A percentile compares a stretch with the other conserved stretches of the same genome.
Evolutionary conservation across 768 basidiomycete species (phyloP).

Genomic region (Fomitopsis pulvina): DNA sequence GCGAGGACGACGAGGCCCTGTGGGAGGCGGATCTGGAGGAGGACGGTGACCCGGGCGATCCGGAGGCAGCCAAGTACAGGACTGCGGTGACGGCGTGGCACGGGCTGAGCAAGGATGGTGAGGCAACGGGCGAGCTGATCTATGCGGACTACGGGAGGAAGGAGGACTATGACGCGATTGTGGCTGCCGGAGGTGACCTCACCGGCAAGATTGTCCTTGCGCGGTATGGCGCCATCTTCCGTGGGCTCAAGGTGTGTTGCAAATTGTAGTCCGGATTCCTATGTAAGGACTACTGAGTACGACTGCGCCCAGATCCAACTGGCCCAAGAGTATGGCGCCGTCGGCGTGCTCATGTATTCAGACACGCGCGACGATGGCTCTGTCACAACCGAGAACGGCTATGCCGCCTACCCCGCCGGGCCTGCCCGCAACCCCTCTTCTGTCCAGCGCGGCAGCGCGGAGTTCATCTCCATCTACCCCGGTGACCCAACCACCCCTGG

Average conservation of each 20-base stretch:
- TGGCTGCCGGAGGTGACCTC: constrained; percentile 59
- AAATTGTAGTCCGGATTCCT: not conserved
- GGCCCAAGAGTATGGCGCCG: constrained; percentile 78
- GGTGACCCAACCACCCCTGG: constrained; percentile 85
- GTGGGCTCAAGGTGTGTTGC: constrained; percentile 73
- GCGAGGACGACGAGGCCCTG: constrained; percentile 45
- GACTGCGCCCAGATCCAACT: constrained; percentile 51
- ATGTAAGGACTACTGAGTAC: not conserved
- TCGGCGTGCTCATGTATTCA: constrained; percentile 73
- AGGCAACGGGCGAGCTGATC: constrained; percentile 62
- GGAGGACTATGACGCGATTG: constrained; percentile 65
- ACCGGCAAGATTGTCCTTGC: constrained; percentile 73
- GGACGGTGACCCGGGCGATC: constrained; percentile 66
- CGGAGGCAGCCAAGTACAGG: constrained; percentile 60
- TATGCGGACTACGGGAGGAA: constrained; percentile 80
- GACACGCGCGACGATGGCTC: constrained; percentile 84
- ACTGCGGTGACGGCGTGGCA: constrained; percentile 76
- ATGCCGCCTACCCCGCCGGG: constrained; percentile 71
- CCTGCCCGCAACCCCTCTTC: constrained; percentile 83
- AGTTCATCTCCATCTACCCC: constrained; percentile 51
- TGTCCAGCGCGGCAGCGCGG: constrained; percentile 85
- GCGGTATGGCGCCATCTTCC: constrained; percentile 74
- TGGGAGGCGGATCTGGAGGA: constrained; percentile 77
- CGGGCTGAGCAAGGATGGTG: constrained; percentile 72
- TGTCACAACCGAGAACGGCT: constrained; percentile 73